Base-by-base conservation (phyloP, 257 asterid species). In the Salvia rosmarinus region DNA sequence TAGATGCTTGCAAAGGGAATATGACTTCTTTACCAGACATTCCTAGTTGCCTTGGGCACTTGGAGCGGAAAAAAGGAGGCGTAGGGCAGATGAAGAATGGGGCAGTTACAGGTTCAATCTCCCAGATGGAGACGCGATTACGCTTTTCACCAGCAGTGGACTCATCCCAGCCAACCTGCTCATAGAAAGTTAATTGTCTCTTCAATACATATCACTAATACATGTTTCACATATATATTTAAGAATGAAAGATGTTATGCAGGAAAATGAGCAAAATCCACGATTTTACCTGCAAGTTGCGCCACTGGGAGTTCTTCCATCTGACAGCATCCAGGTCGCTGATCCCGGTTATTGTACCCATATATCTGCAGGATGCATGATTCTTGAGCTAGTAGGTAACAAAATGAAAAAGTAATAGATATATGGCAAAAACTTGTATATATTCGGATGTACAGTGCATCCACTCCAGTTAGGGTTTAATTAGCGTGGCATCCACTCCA, bases 281-380 rank as follows among this genome's bases (percentile, higher is more conserved):
- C 32, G 12, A 74, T 13, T 11, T 71, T 77, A 89, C 98, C 92
- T 90, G 98, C 80, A 93, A 84, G 84, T 90, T 93, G 68, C 97
- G 96, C 98, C 98, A 93, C 68, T 93, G 98, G 37, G 98, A 93
- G 75, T 80, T 86, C 87, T 93, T 93, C 98, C 98, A 93, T 81
- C 96, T 76, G 63, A 85, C 84, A 0, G 92, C 73, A 83, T 93
- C 98, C 64, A 93, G 83, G 82, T 93, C 98, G 61, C 89, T 86
- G 51, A 90, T 86, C 50, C 97, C 97, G 0, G 97, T 89, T 49
- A 93, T 85, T 13, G 98, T 90, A 67, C 98, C 98, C 98, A 93
- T 93, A 80, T 89, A 90, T 85, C 96, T 91, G 82, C 76, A 79
- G 12, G 11, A 55, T 39, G 72, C 62, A 49, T 3, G 46, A 6